Evolutionary conservation across 306 rosid species (phyloP).

Genomic region (Castanea sativa): DNA sequence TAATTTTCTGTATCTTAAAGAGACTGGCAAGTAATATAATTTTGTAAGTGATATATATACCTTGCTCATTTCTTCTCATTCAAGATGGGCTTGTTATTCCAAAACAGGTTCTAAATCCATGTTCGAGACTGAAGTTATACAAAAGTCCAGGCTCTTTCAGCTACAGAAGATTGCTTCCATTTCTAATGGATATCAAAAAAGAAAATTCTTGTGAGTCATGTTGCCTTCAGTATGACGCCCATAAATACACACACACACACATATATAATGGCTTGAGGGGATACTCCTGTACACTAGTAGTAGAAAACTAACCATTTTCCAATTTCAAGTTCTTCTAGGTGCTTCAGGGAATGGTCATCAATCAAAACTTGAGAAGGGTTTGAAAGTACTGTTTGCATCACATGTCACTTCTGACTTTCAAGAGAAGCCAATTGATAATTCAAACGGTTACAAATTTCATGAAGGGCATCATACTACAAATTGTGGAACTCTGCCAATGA

Average conservation of each 20-base stretch:
- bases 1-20: background rate
- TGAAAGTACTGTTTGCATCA: slow-evolving; percentile 19
- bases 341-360: slow-evolving; percentile 25
- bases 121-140: slow-evolving; percentile 40
- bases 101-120: slow-evolving; percentile 50
- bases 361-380: slow-evolving; percentile 29
- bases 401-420: slow-evolving; percentile 12
- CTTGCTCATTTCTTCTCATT: slow-evolving; percentile 3
- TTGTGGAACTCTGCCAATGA: slow-evolving; percentile 21
- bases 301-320: slow-evolving; percentile 12
- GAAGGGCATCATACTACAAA: slow-evolving; percentile 4
- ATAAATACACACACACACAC: background rate
- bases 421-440: slow-evolving; percentile 23
- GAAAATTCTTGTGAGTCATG: slow-evolving; percentile 34
- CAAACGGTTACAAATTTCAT: slow-evolving; percentile 15
- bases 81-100: slow-evolving; percentile 1
- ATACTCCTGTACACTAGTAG: background rate
- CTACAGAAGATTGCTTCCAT: slow-evolving; percentile 74
- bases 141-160: slow-evolving; percentile 46
- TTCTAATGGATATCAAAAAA: slow-evolving; percentile 32
- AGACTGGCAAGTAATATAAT: background rate
- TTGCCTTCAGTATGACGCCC: slow-evolving; percentile 1
- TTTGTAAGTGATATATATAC: background rate
- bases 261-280: background rate
- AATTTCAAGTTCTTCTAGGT: slow-evolving; percentile 25